Conservation (phyloP, 352 stramenopile genomes). For the Globisporangium yorkense region DNA sequence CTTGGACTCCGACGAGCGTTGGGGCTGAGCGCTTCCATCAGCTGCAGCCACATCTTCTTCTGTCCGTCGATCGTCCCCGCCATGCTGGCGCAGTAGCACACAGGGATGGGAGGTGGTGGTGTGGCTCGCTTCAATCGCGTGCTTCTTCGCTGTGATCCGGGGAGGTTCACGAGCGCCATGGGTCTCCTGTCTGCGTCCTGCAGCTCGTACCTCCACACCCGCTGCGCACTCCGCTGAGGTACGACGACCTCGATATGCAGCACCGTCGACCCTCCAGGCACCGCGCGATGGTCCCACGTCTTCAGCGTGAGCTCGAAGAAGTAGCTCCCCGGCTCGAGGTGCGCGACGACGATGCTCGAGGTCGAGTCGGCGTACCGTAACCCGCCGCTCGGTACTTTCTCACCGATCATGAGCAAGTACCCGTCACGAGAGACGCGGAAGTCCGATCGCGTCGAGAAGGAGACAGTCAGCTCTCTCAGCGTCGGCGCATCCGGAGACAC, state of each 20-base stretch:
- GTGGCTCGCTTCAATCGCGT: background rate
- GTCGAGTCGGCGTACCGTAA: slow-evolving; percentile 11
- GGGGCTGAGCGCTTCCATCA: slow-evolving; percentile 28
- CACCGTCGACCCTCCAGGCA: slow-evolving; percentile 6
- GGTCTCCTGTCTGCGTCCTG: slow-evolving; percentile 7
- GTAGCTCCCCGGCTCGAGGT: slow-evolving; percentile 36
- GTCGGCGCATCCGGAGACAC: slow-evolving; percentile 13
- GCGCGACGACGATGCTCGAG: background rate
- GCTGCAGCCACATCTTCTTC: slow-evolving; percentile 56
- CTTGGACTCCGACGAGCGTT: background rate
- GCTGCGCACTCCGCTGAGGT: slow-evolving; percentile 12
- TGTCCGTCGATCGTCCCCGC: slow-evolving; percentile 39
- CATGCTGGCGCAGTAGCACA: slow-evolving; percentile 35
- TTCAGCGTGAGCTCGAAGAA: slow-evolving; percentile 41
- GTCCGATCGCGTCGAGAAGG: slow-evolving; percentile 17
- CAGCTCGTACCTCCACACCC: slow-evolving; percentile 15
- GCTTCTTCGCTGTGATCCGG: background rate
- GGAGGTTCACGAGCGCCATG: slow-evolving; percentile 24
- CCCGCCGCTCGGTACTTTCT: slow-evolving; percentile 18
- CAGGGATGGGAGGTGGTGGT: slow-evolving; percentile 6
- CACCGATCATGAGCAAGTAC: slow-evolving; percentile 28
- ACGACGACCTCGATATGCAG: slow-evolving; percentile 50
- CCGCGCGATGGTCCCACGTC: slow-evolving; percentile 1
- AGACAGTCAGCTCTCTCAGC: slow-evolving; percentile 15
- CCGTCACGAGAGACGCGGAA: slow-evolving; percentile 36